Evolutionary conservation across 768 basidiomycete species (phyloP).

Genomic region (Hortiboletus campestris): DNA sequence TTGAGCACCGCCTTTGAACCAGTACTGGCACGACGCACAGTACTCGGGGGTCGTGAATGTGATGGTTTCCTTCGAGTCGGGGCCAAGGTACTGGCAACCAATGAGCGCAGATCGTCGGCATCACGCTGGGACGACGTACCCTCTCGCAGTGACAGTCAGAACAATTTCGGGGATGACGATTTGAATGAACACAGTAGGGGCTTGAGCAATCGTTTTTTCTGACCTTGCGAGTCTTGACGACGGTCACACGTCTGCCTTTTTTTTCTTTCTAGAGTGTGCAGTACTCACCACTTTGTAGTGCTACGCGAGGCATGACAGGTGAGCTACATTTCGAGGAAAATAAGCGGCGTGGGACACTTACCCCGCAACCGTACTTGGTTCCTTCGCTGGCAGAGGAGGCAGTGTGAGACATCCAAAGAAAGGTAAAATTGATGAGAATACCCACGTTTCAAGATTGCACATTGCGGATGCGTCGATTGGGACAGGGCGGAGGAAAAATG

Average conservation of each 20-base stretch:
- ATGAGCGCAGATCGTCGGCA: constrained; percentile 3
- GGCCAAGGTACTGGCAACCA: constrained; percentile 54
- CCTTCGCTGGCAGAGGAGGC: constrained; percentile 55
- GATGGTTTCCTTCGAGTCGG: constrained; percentile 64
- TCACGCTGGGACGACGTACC: constrained; percentile 27
- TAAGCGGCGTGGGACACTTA: constrained; percentile 30
- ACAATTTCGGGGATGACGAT: constrained; percentile 41
- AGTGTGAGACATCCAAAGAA: constrained; percentile 27
- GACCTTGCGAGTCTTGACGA: constrained; percentile 33
- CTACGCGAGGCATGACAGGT: constrained; percentile 27
- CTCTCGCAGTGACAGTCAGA: constrained; percentile 43
- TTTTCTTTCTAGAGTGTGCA: constrained; percentile 25
- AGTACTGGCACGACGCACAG: constrained; percentile 58
- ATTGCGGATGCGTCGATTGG: constrained; percentile 31
- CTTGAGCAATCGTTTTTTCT: constrained; percentile 35
- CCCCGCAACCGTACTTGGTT: constrained; percentile 71
- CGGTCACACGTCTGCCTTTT: neutral
- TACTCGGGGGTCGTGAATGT: constrained; percentile 49
- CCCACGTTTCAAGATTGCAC: constrained; percentile 58
- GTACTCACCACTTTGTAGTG: constrained; percentile 70
- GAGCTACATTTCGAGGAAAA: neutral
- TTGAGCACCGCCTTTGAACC: constrained; percentile 48
- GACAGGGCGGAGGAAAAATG: constrained; percentile 8
- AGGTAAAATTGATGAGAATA: constrained; percentile 22
- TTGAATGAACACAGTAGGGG: constrained; percentile 41